Base-by-base conservation (phyloP, 2,329 filamentous ascomycete species). In the Aspergillus texensis region DNA sequence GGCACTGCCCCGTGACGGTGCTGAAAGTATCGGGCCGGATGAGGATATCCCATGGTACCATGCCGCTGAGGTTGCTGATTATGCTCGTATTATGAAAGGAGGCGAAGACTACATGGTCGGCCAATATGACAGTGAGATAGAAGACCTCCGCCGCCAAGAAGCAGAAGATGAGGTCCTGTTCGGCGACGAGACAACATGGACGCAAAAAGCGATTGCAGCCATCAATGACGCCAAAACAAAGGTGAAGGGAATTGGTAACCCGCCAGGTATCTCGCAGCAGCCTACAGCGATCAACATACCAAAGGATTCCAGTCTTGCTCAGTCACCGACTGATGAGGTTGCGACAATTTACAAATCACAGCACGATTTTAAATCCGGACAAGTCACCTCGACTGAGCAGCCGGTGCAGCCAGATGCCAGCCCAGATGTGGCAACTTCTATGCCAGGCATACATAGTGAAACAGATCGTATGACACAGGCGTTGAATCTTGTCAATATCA, bases 21-120 rank as follows among this genome's bases (percentile, higher is more conserved):
- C 88, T 3, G 91, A 95, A 68, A 84, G 87, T 9, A 82, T 93
- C 32, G 85, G 85, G 34, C 84, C 87, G 24, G 87, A 86, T 10
- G 89, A 94, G 57, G 91, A 94, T 71, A 88, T 98, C 41, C 95
- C 95, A 0, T 99, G 95, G 95, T 93, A 96, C 76, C 93, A 95
- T 78, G 93, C 92, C 6, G 93, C 93, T 11, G 96, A 97, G 71
- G 93, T 97, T 41, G 86, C 96, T 74, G 95, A 99, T 75, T 99
- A 97, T 77, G 93, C 94, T 19, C 88, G 94, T 45, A 90, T 98
- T 61, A 97, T 99, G 92, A 96, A 94, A 75, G 95, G 94, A 8
- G 94, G 92, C 5, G 88, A 91, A 71, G 89, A 91, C 39, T 99
- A 99, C 75, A 94, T 99, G 90, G 75, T 82, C 14, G 84, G 88